Percentiles rank a stretch among this genome's conserved stretches.
Evolutionary conservation across 2,329 filamentous ascomycete genomes (phyloP).

Genomic region (Fusarium palustre): DNA sequence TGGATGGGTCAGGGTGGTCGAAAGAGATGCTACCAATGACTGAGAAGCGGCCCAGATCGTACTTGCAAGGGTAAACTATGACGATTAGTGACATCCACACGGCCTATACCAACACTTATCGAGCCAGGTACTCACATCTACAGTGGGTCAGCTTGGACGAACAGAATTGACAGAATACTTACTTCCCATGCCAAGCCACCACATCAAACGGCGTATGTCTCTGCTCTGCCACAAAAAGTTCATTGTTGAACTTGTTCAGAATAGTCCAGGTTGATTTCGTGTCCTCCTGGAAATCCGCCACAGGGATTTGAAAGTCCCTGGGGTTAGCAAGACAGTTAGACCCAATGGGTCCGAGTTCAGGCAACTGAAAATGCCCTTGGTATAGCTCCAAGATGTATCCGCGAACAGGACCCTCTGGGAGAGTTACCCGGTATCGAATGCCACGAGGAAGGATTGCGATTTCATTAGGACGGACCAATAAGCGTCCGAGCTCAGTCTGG

Average conservation of each 20-base stretch:
- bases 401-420: constrained; percentile 69
- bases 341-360: constrained; percentile 78
- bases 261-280: constrained; percentile 55
- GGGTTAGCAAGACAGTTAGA: constrained; percentile 78
- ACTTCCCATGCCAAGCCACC: constrained; percentile 84
- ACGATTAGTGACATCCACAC: not conserved
- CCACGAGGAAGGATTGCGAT: constrained; percentile 81
- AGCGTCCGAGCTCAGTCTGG: constrained; percentile 78
- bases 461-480: constrained; percentile 81
- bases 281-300: constrained; percentile 76
- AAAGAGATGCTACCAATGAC: constrained; percentile 74
- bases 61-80: constrained; percentile 74
- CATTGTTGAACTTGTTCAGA: constrained; percentile 73
- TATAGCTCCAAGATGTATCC: constrained; percentile 83
- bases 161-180: constrained; percentile 58
- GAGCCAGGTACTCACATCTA: not conserved
- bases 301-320: constrained; percentile 79
- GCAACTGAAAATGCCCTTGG: constrained; percentile 76
- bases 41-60: constrained; percentile 82
- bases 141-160: not conserved
- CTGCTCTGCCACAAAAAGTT: constrained; percentile 68
- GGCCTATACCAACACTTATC: accelerated
- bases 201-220: constrained; percentile 82
- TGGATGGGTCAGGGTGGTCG: constrained; percentile 81
- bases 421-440: constrained; percentile 75